Evolutionary conservation across 2,329 filamentous ascomycete species (phyloP).

Genomic region (Colletotrichum sansevieriae): DNA sequence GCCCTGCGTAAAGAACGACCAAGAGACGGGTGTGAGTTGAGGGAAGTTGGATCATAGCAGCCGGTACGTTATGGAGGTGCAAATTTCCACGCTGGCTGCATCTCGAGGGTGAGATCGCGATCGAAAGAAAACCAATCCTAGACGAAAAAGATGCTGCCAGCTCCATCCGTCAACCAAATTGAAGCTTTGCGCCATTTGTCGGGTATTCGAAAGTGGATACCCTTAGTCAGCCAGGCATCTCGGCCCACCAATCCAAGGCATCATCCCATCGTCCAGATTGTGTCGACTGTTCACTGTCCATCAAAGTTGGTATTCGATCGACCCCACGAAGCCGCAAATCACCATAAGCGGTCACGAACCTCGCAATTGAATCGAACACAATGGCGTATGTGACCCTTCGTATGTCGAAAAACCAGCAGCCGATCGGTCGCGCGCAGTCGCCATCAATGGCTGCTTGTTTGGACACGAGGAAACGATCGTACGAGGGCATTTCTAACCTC

Average conservation of each 20-base stretch:
- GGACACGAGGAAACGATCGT: conserved; percentile 16
- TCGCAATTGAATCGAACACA: conserved; percentile 49
- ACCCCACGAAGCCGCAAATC: conserved; percentile 40
- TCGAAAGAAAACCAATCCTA: neutral
- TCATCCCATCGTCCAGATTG: conserved; percentile 38
- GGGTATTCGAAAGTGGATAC: conserved; percentile 6
- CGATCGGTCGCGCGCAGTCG: neutral
- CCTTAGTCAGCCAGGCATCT: conserved; percentile 29
- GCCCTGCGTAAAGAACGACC: conserved; percentile 35
- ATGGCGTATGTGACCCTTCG: conserved; percentile 55
- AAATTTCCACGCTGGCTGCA: conserved; percentile 19
- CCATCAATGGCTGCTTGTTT: conserved; percentile 44
- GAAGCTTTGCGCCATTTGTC: conserved; percentile 29
- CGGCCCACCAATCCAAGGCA: conserved; percentile 38
- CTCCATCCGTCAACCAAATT: conserved; percentile 32
- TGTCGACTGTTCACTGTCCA: conserved; percentile 45
- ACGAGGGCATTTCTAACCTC: conserved; percentile 48
- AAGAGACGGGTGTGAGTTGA: conserved; percentile 4
- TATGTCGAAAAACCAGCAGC: neutral
- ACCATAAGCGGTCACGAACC: conserved; percentile 44
- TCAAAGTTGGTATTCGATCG: conserved; percentile 46
- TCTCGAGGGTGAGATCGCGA: conserved; percentile 18
- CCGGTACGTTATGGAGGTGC: conserved; percentile 15
- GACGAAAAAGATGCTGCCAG: conserved; percentile 16
- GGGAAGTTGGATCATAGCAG: conserved; percentile 34